A percentile compares a stretch with the other conserved stretches of the same genome.
These are phyloP conservation scores for Xylaria telfairii DNA, from an alignment of 495 filamentous ascomycete species.

Conservation along the genomic window DNA sequence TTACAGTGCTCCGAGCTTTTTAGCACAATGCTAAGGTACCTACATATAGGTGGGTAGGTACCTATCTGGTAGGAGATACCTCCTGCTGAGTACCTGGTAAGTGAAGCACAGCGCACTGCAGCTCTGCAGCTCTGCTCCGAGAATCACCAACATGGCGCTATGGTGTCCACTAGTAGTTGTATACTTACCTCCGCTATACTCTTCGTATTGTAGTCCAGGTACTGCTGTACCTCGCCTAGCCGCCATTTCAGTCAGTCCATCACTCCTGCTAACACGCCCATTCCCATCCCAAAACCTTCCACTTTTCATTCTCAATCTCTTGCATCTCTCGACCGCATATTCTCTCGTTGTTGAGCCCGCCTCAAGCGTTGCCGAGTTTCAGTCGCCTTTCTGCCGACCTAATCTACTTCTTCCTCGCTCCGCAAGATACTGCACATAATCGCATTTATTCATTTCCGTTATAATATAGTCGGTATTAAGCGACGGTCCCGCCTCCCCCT, in stretches of 20 bases:
- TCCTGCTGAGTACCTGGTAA: too few species aligned
- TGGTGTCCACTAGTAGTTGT: neutral
- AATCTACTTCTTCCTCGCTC: slow-evolving; percentile 15
- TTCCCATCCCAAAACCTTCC: slow-evolving; percentile 24
- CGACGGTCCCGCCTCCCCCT: slow-evolving; percentile 11
- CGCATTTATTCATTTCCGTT: slow-evolving; percentile 6
- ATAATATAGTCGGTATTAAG: slow-evolving; percentile 14
- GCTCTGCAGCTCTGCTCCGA: neutral
- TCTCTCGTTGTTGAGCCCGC: slow-evolving; percentile 16
- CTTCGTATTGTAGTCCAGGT: neutral
- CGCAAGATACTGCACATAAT: slow-evolving; percentile 19
- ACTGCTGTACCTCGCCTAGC: slow-evolving; percentile 7
- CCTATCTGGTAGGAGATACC: too few species aligned
- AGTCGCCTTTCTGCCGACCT: slow-evolving; percentile 13
- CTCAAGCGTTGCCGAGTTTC: slow-evolving; percentile 17
- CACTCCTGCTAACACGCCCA: slow-evolving; percentile 12
- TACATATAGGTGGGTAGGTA: too few species aligned
- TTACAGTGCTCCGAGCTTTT: slow-evolving; percentile 8
- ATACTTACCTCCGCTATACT: neutral
- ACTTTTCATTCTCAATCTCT: slow-evolving; percentile 20
- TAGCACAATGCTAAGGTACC: neutral
- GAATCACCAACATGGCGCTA: neutral
- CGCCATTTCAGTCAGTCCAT: slow-evolving; percentile 19
- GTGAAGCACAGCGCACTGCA: neutral
- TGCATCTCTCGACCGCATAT: slow-evolving; percentile 24